A percentile compares a stretch with the other conserved stretches of the same genome.
These are phyloP conservation scores for Calendula officinalis DNA, from an alignment of 129 eudicot genomes.

Conservation along the genomic window DNA sequence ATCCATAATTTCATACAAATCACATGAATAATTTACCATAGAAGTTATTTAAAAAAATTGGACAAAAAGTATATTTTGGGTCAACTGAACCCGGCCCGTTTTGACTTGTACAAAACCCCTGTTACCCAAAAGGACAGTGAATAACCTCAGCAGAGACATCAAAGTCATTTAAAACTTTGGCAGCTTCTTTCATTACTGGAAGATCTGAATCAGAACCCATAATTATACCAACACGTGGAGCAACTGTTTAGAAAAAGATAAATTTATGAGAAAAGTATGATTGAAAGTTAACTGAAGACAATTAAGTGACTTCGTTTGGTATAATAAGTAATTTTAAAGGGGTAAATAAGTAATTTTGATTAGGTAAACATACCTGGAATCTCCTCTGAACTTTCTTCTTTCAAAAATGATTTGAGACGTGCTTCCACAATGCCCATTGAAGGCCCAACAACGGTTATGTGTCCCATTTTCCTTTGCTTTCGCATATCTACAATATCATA, in stretches of 20 bases:
- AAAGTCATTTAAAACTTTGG: conserved; percentile 61
- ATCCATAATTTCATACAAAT: too few species aligned
- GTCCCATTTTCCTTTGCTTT: conserved; percentile 97
- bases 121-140: background rate
- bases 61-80: background rate
- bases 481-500: conserved; percentile 64
- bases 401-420: conserved; percentile 57
- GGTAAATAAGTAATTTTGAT: background rate
- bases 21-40: too few species aligned
- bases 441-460: conserved; percentile 81
- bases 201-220: conserved; percentile 99
- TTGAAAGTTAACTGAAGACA: too few species aligned
- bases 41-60: too few species aligned
- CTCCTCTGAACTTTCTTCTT: conserved; percentile 47
- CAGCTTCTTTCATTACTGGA: conserved; percentile 98
- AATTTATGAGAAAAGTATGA: conserved; percentile 1
- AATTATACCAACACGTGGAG: conserved; percentile 86
- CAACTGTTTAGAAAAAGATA: conserved; percentile 30
- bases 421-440: conserved; percentile 76
- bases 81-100: background rate
- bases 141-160: conserved; percentile 73
- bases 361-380: conserved; percentile 40
- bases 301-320: too few species aligned
- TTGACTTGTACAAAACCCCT: background rate
- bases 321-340: too few species aligned